These are phyloP conservation scores for Mallotus japonicus DNA, from an alignment of 441 rosid genomes.

Conservation along the genomic window DNA sequence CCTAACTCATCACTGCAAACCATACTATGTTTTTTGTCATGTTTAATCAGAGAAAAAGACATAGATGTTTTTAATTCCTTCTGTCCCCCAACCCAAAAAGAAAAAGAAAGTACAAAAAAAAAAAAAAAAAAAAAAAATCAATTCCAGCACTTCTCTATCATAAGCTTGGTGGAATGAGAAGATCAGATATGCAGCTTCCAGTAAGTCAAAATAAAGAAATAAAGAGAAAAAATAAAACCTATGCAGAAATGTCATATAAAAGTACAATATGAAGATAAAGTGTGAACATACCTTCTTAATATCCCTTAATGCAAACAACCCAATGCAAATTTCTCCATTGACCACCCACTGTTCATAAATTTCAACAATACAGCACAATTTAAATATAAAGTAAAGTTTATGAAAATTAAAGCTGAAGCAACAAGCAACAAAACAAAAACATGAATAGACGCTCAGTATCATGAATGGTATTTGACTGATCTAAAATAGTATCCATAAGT, in stretches of 20 bases:
- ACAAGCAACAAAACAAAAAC: not conserved
- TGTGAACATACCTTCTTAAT: slow-evolving; percentile 65
- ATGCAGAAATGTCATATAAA: not conserved
- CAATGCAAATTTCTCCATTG: slow-evolving; percentile 98
- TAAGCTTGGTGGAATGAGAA: not conserved
- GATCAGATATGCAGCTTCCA: not conserved
- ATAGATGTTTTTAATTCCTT: not conserved
- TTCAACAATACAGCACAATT: not conserved
- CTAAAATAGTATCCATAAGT: not conserved
- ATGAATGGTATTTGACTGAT: not conserved
- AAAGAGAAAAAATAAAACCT: not conserved
- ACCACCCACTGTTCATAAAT: slow-evolving; percentile 88
- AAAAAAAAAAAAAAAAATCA: not conserved
- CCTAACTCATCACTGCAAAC: not conserved
- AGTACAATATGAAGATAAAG: slow-evolving; percentile 9
- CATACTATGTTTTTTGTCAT: not conserved
- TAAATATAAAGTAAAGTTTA: slow-evolving; percentile 4
- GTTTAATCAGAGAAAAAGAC: slow-evolving; percentile 1
- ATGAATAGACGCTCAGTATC: not conserved
- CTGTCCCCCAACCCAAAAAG: not conserved
- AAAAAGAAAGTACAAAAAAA: no score
- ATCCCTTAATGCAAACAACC: slow-evolving; percentile 86
- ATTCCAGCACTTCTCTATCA: not conserved
- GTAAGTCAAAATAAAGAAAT: not conserved
- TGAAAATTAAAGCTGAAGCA: slow-evolving; percentile 8